Evolutionary conservation across 2,329 filamentous ascomycete genomes (phyloP).

Genomic region (Pseudogymnoascus sp.): DNA sequence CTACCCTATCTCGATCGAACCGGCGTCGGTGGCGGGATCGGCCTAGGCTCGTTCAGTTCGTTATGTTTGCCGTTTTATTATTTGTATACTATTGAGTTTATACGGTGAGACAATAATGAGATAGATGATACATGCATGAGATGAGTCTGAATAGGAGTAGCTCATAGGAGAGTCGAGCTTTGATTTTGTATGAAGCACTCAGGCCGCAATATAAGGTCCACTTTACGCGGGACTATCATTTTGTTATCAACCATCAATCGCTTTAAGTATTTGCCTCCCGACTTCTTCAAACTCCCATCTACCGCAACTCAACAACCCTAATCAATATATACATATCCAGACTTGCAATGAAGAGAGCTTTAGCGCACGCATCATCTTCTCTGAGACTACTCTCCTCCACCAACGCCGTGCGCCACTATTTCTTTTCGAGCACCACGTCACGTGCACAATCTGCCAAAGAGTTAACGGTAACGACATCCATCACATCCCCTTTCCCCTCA

Average conservation of each 20-base stretch:
- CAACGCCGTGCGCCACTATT: neutral
- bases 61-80: neutral
- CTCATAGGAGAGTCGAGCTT: neutral
- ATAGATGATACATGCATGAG: neutral
- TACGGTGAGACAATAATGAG: neutral
- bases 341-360: conserved; percentile 1
- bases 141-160: neutral
- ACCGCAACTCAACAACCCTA: neutral
- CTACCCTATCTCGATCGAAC: neutral
- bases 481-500: neutral
- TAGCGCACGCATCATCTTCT: neutral
- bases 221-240: neutral
- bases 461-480: neutral
- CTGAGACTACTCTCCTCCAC: neutral
- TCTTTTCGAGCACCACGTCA: neutral
- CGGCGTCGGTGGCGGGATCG: neutral
- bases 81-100: neutral
- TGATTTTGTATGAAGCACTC: neutral
- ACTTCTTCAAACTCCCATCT: neutral
- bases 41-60: neutral
- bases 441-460: neutral
- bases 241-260: neutral
- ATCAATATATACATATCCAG: neutral
- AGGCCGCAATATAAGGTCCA: neutral
- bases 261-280: neutral